Evolutionary conservation across 106 monocot genomes (phyloP).

Genomic region (Dendrobium chrysotoxum): DNA sequence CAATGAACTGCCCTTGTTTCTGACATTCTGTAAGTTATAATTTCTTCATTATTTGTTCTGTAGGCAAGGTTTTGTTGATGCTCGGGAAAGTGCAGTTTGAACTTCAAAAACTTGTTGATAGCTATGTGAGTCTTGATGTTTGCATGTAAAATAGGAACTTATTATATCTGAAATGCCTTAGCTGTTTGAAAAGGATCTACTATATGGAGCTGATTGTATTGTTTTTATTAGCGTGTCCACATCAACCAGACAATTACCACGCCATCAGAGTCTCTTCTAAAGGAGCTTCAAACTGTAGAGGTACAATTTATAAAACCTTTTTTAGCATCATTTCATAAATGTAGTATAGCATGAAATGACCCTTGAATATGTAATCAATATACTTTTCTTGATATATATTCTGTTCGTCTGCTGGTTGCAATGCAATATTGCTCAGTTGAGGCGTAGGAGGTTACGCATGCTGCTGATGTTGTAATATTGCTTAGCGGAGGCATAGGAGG

Average conservation of each 20-base stretch:
- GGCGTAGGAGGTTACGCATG: too few species aligned
- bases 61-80: conserved; percentile 47
- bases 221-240: conserved; percentile 50
- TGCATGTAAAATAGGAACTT: background rate
- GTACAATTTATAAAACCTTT: conserved; percentile 23
- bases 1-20: background rate
- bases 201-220: background rate
- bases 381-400: background rate
- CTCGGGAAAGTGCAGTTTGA: conserved; percentile 61
- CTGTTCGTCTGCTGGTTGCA: background rate
- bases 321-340: background rate
- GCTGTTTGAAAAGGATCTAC: background rate
- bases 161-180: background rate
- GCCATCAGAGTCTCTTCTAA: conserved; percentile 75
- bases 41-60: conserved; percentile 5
- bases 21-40: background rate
- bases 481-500: too few species aligned
- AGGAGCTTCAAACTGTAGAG: conserved; percentile 70
- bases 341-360: background rate
- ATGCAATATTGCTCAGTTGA: background rate
- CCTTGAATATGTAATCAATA: background rate
- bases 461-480: too few species aligned
- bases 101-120: conserved; percentile 67
- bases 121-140: conserved; percentile 45
- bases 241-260: conserved; percentile 59